Percentiles rank a stretch among this genome's conserved stretches.
phyloP scores from a whole-genome alignment of 768 basidiomycete species.

The Cubamyces sp. region DNA sequence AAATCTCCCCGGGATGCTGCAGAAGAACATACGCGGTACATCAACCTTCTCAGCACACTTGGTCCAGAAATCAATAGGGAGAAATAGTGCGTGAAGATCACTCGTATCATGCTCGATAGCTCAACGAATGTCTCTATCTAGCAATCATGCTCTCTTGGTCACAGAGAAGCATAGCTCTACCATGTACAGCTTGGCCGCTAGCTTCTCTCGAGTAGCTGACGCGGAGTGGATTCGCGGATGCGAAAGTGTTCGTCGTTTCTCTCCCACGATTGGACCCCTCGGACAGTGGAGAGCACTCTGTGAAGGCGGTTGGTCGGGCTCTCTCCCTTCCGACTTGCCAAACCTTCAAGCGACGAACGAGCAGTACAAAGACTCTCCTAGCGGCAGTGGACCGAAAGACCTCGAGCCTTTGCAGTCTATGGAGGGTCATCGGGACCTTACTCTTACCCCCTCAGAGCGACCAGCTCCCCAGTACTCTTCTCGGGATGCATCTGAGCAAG shows the following conservation, averaged over 20 bases:
- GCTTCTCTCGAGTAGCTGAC: conserved; percentile 73
- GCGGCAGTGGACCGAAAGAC: conserved; percentile 9
- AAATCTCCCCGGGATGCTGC: conserved; percentile 65
- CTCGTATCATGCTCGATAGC: background rate
- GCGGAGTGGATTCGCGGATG: conserved; percentile 76
- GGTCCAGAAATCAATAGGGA: conserved; percentile 82
- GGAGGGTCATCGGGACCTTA: background rate
- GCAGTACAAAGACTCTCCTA: conserved; percentile 3
- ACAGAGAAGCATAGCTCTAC: conserved; percentile 63
- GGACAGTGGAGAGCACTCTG: conserved; percentile 76
- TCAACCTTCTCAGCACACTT: conserved; percentile 68
- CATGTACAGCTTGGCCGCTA: conserved; percentile 64
- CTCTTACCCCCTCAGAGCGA: conserved; percentile 8
- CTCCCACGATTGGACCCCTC: conserved; percentile 69
- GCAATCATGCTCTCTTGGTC: conserved; percentile 67
- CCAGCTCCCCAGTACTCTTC: conserved; percentile 27
- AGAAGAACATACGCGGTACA: conserved; percentile 80
- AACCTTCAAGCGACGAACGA: conserved; percentile 30
- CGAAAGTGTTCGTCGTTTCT: conserved; percentile 69
- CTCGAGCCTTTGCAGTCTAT: background rate
- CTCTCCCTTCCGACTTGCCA: conserved; percentile 49
- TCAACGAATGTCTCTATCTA: conserved; percentile 32
- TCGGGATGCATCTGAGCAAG: conserved; percentile 23
- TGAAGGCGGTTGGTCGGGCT: conserved; percentile 73
- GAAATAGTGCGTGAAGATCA: conserved; percentile 62